Base-by-base conservation (phyloP, 2,329 filamentous ascomycete genomes). In the Ceratocystis albifundus region DNA sequence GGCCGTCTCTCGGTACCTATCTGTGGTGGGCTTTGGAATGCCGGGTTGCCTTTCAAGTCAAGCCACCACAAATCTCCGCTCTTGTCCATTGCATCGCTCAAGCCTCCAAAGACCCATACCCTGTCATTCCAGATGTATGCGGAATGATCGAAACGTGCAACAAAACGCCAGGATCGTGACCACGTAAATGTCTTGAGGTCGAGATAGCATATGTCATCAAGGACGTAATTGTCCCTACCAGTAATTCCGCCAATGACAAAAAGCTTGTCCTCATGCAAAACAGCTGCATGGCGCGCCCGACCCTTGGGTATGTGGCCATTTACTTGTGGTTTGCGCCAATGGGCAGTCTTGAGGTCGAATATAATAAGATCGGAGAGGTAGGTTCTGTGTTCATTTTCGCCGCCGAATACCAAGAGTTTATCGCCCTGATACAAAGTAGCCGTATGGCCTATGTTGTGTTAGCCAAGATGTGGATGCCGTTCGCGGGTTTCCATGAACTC, bases 111-210 rank as follows among this genome's bases (percentile, higher is more conserved):
- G 5, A 97, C 91, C 93, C 93, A 99, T 44, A 99, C 87, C 55
- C 90, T 85, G 69, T 94, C 92, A 66, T 88, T 81, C 82, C 92
- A 96, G 68, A 99, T 88, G 81, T 93, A 96, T 64, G 89, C 91
- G 17, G 90, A 91, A 74, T 99, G 94, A 72, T 99, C 94, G 73
- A 96, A 99, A 48, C 94, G 85, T 62, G 89, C 87, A 30, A 96
- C 92, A 74, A 99, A 99, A 69, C 88, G 89, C 94, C 94, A 99
- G 50, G 90, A 87, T 67, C 90, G 86, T 66, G 93, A 97, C 94
- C 94, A 99, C 0, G 92, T 96, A 81, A 90, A 96, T 1, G 94
- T 97, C 78, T 96, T 96, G 61, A 99, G 80, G 74, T 99, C 94
- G 62, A 99, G 83, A 73, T 96, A 99, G 78, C 91, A 96, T 63